Evolutionary conservation across 108 stramenopile species (phyloP).

Genomic region (Cyclostephanos invisitatus): DNA sequence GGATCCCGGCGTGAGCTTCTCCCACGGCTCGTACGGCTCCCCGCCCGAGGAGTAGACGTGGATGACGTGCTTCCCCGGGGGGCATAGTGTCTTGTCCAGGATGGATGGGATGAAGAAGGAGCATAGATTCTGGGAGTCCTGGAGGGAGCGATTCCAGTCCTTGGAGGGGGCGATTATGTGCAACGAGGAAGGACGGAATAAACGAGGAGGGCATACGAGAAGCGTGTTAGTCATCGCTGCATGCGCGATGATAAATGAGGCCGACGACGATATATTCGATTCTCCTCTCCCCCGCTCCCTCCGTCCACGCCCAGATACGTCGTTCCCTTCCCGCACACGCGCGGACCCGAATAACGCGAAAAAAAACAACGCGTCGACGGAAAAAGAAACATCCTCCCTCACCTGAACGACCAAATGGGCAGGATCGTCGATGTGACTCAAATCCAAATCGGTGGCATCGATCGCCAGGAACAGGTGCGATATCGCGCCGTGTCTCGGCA

Average conservation of each 20-base stretch:
- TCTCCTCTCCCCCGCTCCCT: neutral
- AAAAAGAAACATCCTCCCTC: slow-evolving; percentile 6
- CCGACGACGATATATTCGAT: too few relatives aligned
- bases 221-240: too few relatives aligned
- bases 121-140: slow-evolving; percentile 92
- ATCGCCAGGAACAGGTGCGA: slow-evolving; percentile 86
- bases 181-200: neutral
- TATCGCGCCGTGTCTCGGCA: slow-evolving; percentile 90
- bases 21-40: slow-evolving; percentile 95
- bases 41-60: slow-evolving; percentile 94
- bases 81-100: slow-evolving; percentile 89
- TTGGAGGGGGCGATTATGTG: slow-evolving; percentile 7
- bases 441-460: slow-evolving; percentile 80
- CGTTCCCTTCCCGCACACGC: too few relatives aligned
- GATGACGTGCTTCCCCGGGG: slow-evolving; percentile 93
- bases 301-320: neutral
- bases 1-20: slow-evolving; percentile 81
- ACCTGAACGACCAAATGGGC: slow-evolving; percentile 89
- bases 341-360: too few relatives aligned
- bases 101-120: slow-evolving; percentile 89
- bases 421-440: slow-evolving; percentile 86
- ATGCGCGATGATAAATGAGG: too few relatives aligned
- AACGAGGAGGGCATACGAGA: too few relatives aligned
- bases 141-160: slow-evolving; percentile 88
- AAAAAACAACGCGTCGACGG: too few relatives aligned